Conservation (phyloP, 1,284 basidiomycete genomes). For the Coriolopsis trogii region DNA sequence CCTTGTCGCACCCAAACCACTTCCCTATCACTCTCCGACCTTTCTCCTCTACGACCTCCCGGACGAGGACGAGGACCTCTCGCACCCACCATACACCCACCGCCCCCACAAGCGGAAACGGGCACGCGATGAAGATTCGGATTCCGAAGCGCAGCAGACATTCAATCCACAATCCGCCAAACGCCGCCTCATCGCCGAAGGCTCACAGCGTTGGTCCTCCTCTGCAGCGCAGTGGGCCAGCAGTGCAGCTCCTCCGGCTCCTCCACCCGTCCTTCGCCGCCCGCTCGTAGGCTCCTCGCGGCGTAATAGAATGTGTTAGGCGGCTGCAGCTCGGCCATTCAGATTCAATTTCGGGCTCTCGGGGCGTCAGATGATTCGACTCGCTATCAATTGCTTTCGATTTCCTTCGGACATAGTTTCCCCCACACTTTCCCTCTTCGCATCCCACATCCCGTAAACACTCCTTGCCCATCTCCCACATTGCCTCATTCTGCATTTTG, state of each 20-base stretch:
- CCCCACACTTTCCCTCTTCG: constrained; percentile 4
- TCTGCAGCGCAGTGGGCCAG: constrained; percentile 4
- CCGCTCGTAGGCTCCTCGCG: constrained; percentile 19
- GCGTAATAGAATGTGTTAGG: constrained; percentile 24
- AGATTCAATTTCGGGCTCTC: constrained; percentile 1
- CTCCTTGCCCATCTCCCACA: background rate
- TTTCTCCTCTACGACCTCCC: constrained; percentile 67
- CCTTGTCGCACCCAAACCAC: constrained; percentile 63
- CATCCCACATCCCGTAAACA: background rate
- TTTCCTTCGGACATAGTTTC: constrained; percentile 10
- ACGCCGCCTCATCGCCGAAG: constrained; percentile 21
- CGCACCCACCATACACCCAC: constrained; percentile 64
- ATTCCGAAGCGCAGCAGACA: constrained; percentile 3
- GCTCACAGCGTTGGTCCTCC: constrained; percentile 3
- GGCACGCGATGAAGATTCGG: constrained; percentile 33
- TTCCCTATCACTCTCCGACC: constrained; percentile 68
- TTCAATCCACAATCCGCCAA: constrained; percentile 22
- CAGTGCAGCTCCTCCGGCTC: background rate
- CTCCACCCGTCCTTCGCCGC: constrained; percentile 10
- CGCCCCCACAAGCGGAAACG: constrained; percentile 59
- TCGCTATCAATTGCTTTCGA: constrained; percentile 8
- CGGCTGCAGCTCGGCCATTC: constrained; percentile 11
- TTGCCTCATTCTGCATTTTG: constrained; percentile 7
- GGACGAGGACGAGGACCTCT: constrained; percentile 70
- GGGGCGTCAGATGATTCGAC: constrained; percentile 14